phyloP scores from a whole-genome alignment of 208 protist species.

The Leishmania mexicana region DNA sequence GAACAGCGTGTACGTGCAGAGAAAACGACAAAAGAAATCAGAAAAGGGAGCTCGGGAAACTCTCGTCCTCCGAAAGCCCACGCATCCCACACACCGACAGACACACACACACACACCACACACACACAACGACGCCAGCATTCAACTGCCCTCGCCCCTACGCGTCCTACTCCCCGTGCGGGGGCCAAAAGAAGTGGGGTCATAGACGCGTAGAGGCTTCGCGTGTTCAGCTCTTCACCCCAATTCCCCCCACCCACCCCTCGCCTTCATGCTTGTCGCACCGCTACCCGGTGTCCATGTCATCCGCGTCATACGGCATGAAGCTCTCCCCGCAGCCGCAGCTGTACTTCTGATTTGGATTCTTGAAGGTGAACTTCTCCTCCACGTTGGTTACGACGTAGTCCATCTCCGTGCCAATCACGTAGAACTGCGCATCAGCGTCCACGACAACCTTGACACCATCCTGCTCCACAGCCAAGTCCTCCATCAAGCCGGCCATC shows the following conservation, averaged over 20 bases:
- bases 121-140: background rate
- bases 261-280: background rate
- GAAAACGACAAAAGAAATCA: background rate
- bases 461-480: slow-evolving; percentile 90
- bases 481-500: slow-evolving; percentile 24
- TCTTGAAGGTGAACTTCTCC: slow-evolving; percentile 97
- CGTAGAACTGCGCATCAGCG: slow-evolving; percentile 94
- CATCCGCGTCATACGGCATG: slow-evolving; percentile 89
- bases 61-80: background rate
- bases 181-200: background rate
- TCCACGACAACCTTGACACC: slow-evolving; percentile 95
- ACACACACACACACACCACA: background rate
- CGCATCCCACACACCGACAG: background rate
- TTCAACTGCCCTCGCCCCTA: background rate
- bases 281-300: slow-evolving; percentile 47
- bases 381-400: slow-evolving; percentile 94
- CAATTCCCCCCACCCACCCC: background rate
- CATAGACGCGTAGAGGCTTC: background rate
- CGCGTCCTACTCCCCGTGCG: background rate
- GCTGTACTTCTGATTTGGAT: slow-evolving; percentile 96
- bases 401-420: slow-evolving; percentile 98
- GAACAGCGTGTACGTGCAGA: background rate
- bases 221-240: background rate
- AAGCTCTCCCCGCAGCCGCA: slow-evolving; percentile 98
- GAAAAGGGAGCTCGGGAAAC: background rate